phyloP scores from a whole-genome alignment of 495 filamentous ascomycete species.

The Pyrenopolyporus hunteri region DNA sequence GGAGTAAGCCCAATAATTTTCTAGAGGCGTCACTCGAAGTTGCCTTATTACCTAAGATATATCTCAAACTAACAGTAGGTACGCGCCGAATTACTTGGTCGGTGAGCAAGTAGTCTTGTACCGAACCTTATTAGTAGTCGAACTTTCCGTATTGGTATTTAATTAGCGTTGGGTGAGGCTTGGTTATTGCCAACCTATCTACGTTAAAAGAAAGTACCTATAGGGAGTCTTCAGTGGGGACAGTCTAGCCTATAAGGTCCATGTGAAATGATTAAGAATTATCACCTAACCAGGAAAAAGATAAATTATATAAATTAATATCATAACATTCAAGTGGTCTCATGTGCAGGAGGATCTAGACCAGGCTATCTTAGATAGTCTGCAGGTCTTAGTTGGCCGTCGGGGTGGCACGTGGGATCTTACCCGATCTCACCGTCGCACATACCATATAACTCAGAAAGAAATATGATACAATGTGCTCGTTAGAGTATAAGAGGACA shows the following conservation, averaged over 20 bases:
- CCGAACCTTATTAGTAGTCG: not conserved
- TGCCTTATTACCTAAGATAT: slow-evolving; percentile 19
- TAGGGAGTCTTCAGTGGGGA: too few relatives aligned
- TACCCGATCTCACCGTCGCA: too few relatives aligned
- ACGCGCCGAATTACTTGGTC: slow-evolving; percentile 1
- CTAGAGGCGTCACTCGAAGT: slow-evolving; percentile 3
- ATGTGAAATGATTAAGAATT: not conserved
- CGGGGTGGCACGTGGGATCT: too few relatives aligned
- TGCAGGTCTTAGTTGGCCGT: too few relatives aligned
- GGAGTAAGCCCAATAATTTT: not conserved
- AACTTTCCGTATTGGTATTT: slow-evolving; percentile 5
- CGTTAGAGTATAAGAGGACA: too few relatives aligned
- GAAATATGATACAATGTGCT: too few relatives aligned
- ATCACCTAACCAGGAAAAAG: too few relatives aligned
- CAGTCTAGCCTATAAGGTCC: not conserved
- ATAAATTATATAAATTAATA: not conserved
- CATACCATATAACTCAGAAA: too few relatives aligned
- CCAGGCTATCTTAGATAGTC: too few relatives aligned
- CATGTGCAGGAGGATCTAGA: not conserved
- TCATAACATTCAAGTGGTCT: not conserved
- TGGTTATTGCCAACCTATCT: too few relatives aligned
- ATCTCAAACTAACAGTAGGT: slow-evolving; percentile 3
- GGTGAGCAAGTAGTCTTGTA: not conserved
- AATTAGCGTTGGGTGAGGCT: too few relatives aligned
- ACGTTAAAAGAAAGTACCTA: too few relatives aligned